Percentiles rank a stretch among this genome's conserved stretches.
phyloP scores from a whole-genome alignment of 2,329 filamentous ascomycete genomes.

The Penicillium sp. region DNA sequence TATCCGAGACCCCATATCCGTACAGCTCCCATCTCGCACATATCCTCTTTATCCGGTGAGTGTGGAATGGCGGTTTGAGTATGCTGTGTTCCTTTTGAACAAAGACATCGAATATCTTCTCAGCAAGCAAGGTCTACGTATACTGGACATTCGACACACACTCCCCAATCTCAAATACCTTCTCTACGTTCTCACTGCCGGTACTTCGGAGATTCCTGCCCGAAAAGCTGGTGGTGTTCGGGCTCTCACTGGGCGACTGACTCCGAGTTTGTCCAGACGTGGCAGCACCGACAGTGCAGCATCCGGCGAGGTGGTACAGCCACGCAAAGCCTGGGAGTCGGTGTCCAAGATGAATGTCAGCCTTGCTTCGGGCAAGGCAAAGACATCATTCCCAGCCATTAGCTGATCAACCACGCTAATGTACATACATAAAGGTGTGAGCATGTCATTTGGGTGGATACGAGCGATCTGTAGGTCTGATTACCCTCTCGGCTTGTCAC shows the following conservation, averaged over 20 bases:
- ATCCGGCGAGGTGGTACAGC: slow-evolving; percentile 31
- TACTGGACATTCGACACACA: slow-evolving; percentile 88
- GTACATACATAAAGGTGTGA: neutral
- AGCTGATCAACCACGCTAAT: neutral
- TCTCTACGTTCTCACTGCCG: slow-evolving; percentile 83
- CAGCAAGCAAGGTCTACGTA: slow-evolving; percentile 68
- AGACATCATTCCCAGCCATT: neutral
- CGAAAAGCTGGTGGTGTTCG: slow-evolving; percentile 57
- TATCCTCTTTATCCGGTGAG: slow-evolving; percentile 80
- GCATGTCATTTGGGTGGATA: neutral
- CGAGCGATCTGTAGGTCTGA: neutral
- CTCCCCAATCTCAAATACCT: slow-evolving; percentile 92
- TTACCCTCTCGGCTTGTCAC: neutral
- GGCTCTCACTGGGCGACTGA: slow-evolving; percentile 46
- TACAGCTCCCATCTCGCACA: slow-evolving; percentile 57
- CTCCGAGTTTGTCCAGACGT: slow-evolving; percentile 40
- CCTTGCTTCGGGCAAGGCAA: slow-evolving; percentile 6
- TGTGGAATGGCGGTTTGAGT: slow-evolving; percentile 89
- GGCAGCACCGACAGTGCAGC: slow-evolving; percentile 43
- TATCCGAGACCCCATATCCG: slow-evolving; percentile 72
- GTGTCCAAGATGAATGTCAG: slow-evolving; percentile 31
- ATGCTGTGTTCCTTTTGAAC: slow-evolving; percentile 94
- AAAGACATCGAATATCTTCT: slow-evolving; percentile 81
- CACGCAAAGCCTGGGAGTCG: slow-evolving; percentile 28
- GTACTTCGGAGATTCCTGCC: slow-evolving; percentile 62